Evolutionary conservation across 306 rosid genomes (phyloP).

Genomic region (Ceratonia siliqua): DNA sequence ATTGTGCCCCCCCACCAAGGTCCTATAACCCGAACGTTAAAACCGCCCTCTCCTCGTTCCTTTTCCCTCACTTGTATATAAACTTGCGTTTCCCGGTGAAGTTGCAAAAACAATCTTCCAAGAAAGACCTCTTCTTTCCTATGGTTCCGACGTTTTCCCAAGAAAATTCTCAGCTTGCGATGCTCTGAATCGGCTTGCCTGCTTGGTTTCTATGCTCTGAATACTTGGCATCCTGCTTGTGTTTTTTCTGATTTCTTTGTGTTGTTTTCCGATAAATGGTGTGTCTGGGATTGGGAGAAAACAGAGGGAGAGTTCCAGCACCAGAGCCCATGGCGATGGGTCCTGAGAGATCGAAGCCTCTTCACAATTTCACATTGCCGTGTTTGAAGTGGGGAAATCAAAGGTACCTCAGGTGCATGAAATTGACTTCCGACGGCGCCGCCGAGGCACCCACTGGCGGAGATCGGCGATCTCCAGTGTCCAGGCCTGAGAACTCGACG

Average conservation of each 20-base stretch:
- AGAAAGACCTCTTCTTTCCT: not conserved
- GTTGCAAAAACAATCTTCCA: conserved; percentile 15
- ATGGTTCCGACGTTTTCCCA: not conserved
- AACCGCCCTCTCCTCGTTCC: conserved; percentile 42
- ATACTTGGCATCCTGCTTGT: not conserved
- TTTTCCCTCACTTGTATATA: conserved; percentile 43
- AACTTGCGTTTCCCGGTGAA: conserved; percentile 60
- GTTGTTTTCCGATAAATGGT: conserved; percentile 50
- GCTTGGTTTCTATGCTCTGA: not conserved
- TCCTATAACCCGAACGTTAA: conserved; percentile 67
- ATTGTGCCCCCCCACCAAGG: not conserved
- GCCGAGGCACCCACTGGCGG: not conserved
- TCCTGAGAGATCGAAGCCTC: conserved; percentile 73
- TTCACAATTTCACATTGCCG: conserved; percentile 86
- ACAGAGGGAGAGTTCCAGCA: conserved; percentile 24
- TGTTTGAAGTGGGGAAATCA: conserved; percentile 92
- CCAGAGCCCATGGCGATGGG: conserved; percentile 62
- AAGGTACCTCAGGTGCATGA: conserved; percentile 73
- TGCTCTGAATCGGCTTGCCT: not conserved
- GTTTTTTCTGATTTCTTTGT: not conserved
- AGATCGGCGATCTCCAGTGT: conserved; percentile 54
- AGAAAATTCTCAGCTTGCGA: conserved; percentile 25
- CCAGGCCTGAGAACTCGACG: conserved; percentile 35
- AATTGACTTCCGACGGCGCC: conserved; percentile 34
- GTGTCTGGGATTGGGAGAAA: conserved; percentile 38